Conservation (phyloP, 2,329 filamentous ascomycete species). For the Aureobasidium melanogenum region DNA sequence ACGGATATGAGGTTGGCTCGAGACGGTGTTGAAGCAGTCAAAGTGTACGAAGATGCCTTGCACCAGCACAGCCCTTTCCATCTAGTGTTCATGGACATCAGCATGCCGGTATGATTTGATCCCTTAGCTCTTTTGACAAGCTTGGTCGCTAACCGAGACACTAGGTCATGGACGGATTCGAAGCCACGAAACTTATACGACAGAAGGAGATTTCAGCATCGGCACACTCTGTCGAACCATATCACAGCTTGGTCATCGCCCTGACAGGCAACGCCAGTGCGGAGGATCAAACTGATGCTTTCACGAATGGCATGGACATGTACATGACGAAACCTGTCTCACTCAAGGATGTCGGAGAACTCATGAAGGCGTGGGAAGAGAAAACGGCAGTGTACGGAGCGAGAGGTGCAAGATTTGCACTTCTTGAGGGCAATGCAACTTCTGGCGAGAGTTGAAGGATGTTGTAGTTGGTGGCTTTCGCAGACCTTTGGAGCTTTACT, state of each 20-base stretch:
- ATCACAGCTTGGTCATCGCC: conserved; percentile 17
- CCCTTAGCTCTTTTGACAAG: background rate
- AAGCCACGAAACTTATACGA: conserved; percentile 25
- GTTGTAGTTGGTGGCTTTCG: background rate
- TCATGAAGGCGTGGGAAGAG: conserved; percentile 29
- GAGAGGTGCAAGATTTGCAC: background rate
- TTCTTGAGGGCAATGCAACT: background rate
- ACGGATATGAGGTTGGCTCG: background rate
- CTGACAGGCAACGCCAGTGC: conserved; percentile 19
- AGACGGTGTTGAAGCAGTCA: conserved; percentile 8
- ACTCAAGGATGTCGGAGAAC: conserved; percentile 28
- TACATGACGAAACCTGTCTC: conserved; percentile 24
- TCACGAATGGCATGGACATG: conserved; percentile 23
- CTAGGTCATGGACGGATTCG: conserved; percentile 20
- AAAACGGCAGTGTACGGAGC: conserved; percentile 15
- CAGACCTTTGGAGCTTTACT: background rate
- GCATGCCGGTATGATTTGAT: background rate
- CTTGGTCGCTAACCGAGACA: background rate
- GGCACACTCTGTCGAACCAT: conserved; percentile 17
- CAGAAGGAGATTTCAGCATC: conserved; percentile 19
- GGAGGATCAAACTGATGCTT: conserved; percentile 21
- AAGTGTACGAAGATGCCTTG: background rate
- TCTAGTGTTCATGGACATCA: conserved; percentile 14
- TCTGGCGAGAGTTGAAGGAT: background rate
- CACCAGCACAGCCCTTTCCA: background rate